Evolutionary conservation across 2,329 filamentous ascomycete species (phyloP).

Genomic region (Colletotrichum lini): DNA sequence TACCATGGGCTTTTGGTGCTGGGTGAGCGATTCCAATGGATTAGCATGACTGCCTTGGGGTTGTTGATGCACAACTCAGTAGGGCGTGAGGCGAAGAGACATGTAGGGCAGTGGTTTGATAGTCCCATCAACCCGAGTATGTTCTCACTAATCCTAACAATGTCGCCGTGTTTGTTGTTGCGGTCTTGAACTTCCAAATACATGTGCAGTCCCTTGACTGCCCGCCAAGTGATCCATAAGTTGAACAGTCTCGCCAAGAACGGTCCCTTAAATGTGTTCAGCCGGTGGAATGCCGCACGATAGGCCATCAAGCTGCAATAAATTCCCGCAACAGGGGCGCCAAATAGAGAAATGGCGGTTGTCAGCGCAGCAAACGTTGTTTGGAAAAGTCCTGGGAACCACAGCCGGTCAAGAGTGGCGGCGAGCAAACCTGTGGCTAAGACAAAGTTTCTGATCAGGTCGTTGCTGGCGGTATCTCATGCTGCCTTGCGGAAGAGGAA

Average conservation of each 20-base stretch:
- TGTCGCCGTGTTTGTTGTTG: conserved; percentile 49
- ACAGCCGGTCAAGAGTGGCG: conserved; percentile 20
- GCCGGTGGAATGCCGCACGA: conserved; percentile 46
- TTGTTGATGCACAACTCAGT: conserved; percentile 52
- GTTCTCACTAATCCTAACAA: conserved; percentile 48
- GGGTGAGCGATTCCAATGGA: conserved; percentile 49
- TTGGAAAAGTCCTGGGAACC: conserved; percentile 12
- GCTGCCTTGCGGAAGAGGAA: conserved; percentile 47
- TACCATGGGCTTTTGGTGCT: conserved; percentile 54
- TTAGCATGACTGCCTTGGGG: conserved; percentile 47
- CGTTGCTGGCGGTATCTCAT: conserved; percentile 45
- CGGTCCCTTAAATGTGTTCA: conserved; percentile 49
- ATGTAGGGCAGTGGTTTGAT: background rate
- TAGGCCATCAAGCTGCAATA: conserved; percentile 45
- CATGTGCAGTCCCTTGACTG: conserved; percentile 44
- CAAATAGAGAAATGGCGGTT: conserved; percentile 7
- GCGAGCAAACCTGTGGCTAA: conserved; percentile 22
- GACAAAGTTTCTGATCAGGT: conserved; percentile 36
- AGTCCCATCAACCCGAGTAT: background rate
- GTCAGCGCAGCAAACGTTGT: conserved; percentile 13
- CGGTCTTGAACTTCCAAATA: conserved; percentile 48
- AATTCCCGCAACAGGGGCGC: conserved; percentile 34
- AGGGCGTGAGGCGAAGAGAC: conserved; percentile 45
- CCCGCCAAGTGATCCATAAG: conserved; percentile 43
- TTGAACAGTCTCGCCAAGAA: conserved; percentile 48